phyloP scores from a whole-genome alignment of 352 stramenopile species.

The Globisporangium alternatum region DNA sequence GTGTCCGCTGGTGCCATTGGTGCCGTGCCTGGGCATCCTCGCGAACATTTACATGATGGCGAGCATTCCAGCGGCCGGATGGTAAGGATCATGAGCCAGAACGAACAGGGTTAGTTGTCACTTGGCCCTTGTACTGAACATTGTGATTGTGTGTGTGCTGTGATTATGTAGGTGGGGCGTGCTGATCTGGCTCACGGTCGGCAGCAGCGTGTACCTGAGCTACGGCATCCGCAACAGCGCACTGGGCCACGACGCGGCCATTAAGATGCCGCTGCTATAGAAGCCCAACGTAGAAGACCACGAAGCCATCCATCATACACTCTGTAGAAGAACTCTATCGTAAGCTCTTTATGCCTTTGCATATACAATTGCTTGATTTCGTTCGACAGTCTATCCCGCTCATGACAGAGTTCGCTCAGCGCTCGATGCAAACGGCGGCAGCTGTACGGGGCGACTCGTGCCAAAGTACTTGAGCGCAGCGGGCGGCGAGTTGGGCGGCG shows the following conservation, averaged over 20 bases:
- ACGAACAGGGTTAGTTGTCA: background rate
- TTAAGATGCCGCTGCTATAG: conserved; percentile 20
- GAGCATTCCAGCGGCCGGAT: conserved; percentile 48
- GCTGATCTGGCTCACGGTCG: conserved; percentile 60
- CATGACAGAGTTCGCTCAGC: conserved; percentile 28
- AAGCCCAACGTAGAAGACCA: background rate
- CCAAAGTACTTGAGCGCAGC: conserved; percentile 68
- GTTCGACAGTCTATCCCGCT: background rate
- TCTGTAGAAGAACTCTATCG: background rate
- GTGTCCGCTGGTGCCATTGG: conserved; percentile 56
- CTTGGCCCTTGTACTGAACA: background rate
- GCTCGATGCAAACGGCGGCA: conserved; percentile 54
- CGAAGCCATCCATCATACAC: background rate
- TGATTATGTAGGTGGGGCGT: conserved; percentile 55
- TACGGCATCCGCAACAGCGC: conserved; percentile 79
- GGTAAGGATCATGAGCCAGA: conserved; percentile 26
- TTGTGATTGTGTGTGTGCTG: background rate
- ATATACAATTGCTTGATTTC: background rate
- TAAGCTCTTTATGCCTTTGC: background rate
- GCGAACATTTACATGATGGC: conserved; percentile 71
- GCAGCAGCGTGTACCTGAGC: conserved; percentile 65
- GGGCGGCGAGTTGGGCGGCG: conserved; percentile 57
- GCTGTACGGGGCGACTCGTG: conserved; percentile 27
- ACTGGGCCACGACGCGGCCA: conserved; percentile 26
- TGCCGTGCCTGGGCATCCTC: conserved; percentile 57